Evolutionary conservation across 2,329 filamentous ascomycete genomes (phyloP), one percentile per base, ranked within the genome.

Genomic region (Macrophomina phaseolina): DNA sequence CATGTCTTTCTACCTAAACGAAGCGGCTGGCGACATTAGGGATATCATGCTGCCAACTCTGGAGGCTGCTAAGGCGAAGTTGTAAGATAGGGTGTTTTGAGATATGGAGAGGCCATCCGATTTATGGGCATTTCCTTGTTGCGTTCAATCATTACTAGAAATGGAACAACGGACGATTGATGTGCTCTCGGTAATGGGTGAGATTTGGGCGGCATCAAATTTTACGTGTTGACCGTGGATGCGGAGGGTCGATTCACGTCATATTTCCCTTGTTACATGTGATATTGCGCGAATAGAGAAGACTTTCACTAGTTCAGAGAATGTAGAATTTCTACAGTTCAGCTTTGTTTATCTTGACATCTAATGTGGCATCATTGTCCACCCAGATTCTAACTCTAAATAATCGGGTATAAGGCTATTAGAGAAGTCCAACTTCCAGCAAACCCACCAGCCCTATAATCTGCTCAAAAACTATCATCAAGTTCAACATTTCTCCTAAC

Each of bases 1-100:
- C 72, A 97, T 99, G 94, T 95, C 92, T 81, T 92, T 94, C 85
- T 99, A 93, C 82, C 84, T 99, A 71, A 96, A 93, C 75, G 95
- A 99, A 82, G 94, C 95, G 0, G 95, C 94, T 1, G 87, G 89
- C 69, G 95, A 99, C 70, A 89, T 99, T 78, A 87, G 94, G 70
- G 94, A 97, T 72, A 81, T 99, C 64, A 87, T 99, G 78, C 81
- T 92, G 75, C 91, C 92, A 28, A 93, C 91, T 55, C 80, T 97
- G 52, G 89, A 94, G 79, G 78, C 87, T 18, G 87, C 91, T 71
- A 97, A 97, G 86, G 88, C 94, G 32, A 97, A 97, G 86, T 81
- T 97, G 78, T 97, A 92, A 67, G 60, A 45, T 40, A 92, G 64
- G 61, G 12, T 23, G 14, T 12, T 52, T 30, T 30, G 14, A 46